Base-by-base conservation (phyloP, 2,329 filamentous ascomycete species). In the Monascus ruber region DNA sequence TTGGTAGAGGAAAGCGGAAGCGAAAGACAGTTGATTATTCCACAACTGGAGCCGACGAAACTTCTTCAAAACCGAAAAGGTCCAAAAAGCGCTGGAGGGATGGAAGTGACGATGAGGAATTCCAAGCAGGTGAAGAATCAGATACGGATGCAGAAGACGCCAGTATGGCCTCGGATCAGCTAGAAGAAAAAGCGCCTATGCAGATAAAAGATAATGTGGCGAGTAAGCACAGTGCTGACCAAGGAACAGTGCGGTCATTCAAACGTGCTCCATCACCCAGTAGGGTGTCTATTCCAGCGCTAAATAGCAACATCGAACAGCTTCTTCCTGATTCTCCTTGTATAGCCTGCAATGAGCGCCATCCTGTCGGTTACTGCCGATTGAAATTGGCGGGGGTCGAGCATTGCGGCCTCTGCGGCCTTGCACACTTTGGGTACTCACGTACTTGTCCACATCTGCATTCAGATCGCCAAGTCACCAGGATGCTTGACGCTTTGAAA, bases 1-100 rank as follows among this genome's bases (percentile, higher is more conserved):
- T 95, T 35, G 91, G 91, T 7, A 78, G 91, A 43, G 91, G 91
- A 31, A 85, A 85, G 47, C 76, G 91, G 48, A 79, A 79, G 47
- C 76, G 83, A 44, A 66, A 69, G 48, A 72, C 75, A 61, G 61
- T 69, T 42, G 47, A 54, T 43, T 59, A 59, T 32, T 36, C 45
- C 5, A 40, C 39, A 3, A 28, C 42, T 33, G 43, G 48, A 17
- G 38, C 35, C 6, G 25, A 29, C 5, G 45, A 55, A 29, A 6
- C 10, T 6, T 10, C 28, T 29, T 6, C 2, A 10, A 29, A 29
- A 2, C 28, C 28, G 28, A 29, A 29, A 29, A 6, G 6, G 6
- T 6, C 6, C 6, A 29, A 29, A 10, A 29, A 29, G 28, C 6
- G 10, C 6, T 2, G 34, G 36, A 40, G 6, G 6, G 35, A 26